These are phyloP conservation scores for Wickerhamiella brachini DNA, from an alignment of 805 yeast species.

Conservation along the genomic window DNA sequence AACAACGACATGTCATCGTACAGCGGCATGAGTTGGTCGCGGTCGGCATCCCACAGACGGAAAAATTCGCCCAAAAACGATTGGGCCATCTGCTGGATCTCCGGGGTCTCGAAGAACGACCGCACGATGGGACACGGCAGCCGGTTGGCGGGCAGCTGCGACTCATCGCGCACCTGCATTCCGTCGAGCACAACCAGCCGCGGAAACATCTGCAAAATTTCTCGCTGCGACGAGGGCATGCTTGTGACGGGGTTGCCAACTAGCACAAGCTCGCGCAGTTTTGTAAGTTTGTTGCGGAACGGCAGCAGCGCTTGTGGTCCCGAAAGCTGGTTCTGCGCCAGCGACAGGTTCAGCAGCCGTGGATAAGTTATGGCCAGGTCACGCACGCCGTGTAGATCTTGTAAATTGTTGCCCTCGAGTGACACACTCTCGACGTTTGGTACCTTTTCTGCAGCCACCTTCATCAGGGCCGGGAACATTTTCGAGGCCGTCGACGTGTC, in stretches of 20 bases:
- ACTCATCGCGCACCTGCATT: conserved; percentile 59
- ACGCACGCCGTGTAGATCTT: conserved; percentile 45
- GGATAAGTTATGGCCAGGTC: conserved; percentile 68
- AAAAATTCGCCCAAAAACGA: conserved; percentile 64
- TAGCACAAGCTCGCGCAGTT: conserved; percentile 63
- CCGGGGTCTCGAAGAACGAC: conserved; percentile 70
- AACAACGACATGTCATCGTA: conserved; percentile 79
- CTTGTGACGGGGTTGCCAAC: conserved; percentile 57
- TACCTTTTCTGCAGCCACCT: conserved; percentile 47
- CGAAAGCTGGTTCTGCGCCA: conserved; percentile 59
- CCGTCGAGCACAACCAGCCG: conserved; percentile 67
- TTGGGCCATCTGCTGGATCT: conserved; percentile 57
- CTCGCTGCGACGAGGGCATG: conserved; percentile 34
- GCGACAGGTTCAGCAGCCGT: conserved; percentile 56
- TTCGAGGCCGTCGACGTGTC: conserved; percentile 53
- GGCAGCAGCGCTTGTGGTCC: conserved; percentile 48
- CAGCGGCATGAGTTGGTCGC: conserved; percentile 53
- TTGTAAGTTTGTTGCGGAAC: conserved; percentile 64
- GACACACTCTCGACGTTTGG: conserved; percentile 49
- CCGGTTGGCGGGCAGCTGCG: conserved; percentile 29
- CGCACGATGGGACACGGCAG: conserved; percentile 33
- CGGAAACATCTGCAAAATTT: conserved; percentile 66
- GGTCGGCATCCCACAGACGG: conserved; percentile 67
- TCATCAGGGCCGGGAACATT: conserved; percentile 82
- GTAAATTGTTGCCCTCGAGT: conserved; percentile 37